phyloP scores from a whole-genome alignment of 257 asterid genomes.

The Solanum sitiens region DNA sequence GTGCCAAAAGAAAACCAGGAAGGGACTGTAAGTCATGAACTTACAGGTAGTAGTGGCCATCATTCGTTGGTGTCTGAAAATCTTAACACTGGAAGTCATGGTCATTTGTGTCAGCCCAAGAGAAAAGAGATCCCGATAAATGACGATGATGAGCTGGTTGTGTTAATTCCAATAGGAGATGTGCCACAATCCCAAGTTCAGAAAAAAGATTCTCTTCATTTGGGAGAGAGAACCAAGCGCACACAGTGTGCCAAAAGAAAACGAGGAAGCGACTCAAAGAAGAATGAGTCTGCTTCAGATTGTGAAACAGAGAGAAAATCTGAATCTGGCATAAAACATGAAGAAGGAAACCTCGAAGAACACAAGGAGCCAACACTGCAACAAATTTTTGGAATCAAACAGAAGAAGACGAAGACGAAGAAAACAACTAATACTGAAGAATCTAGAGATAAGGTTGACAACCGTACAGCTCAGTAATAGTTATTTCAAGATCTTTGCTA shows the following conservation, averaged over 20 bases:
- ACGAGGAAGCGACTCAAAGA: not conserved
- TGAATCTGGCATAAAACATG: slow-evolving; percentile 2
- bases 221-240: not conserved
- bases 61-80: not conserved
- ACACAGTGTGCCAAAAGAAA: not conserved
- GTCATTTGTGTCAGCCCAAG: slow-evolving; percentile 14
- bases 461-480: not conserved
- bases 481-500: not conserved
- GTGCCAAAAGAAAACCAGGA: not conserved
- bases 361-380: slow-evolving; percentile 3
- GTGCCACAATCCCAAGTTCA: not conserved
- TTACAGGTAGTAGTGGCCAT: too few relatives aligned
- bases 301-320: not conserved
- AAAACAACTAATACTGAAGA: not conserved
- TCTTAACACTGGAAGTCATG: not conserved
- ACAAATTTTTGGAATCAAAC: slow-evolving; percentile 1
- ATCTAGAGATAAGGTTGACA: not conserved
- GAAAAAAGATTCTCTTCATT: not conserved
- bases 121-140: slow-evolving; percentile 1
- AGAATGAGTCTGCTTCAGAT: not conserved
- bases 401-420: not conserved
- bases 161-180: not conserved
- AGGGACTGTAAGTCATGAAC: not conserved
- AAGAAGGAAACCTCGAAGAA: slow-evolving; percentile 6
- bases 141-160: not conserved